Evolutionary conservation across 2,329 filamentous ascomycete genomes (phyloP).

Genomic region (Trichoderma lentiforme): DNA sequence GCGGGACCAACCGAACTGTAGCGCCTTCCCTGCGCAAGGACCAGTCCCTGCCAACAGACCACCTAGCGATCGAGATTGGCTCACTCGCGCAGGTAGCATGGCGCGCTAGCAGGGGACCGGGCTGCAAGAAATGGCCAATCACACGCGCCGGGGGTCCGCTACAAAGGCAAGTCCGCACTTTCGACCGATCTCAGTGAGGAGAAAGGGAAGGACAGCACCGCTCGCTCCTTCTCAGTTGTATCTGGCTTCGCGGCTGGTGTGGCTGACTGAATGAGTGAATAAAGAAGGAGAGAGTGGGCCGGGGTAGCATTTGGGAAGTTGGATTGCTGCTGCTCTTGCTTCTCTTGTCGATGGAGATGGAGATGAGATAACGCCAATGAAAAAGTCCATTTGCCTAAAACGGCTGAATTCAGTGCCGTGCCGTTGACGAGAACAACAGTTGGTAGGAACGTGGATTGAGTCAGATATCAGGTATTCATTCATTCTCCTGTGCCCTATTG

Average conservation of each 20-base stretch:
- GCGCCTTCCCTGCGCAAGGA: conserved; percentile 33
- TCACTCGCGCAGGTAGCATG: conserved; percentile 29
- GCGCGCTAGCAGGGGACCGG: not conserved
- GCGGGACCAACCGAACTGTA: conserved; percentile 46
- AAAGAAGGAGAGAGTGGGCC: not conserved
- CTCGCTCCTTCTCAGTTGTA: not conserved
- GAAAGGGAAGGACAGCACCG: not conserved
- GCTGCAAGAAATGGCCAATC: conserved; percentile 17
- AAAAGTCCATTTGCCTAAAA: conserved; percentile 4
- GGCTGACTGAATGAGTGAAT: conserved; percentile 9
- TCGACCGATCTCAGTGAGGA: conserved; percentile 13
- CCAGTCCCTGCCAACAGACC: conserved; percentile 25
- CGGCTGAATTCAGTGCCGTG: not conserved
- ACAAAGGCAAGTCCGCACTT: conserved; percentile 12
- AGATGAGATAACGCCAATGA: not conserved
- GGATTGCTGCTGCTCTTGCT: not conserved
- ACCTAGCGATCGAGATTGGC: conserved; percentile 41
- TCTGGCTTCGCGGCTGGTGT: not conserved
- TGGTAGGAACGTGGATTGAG: not conserved
- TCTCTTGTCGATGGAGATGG: not conserved
- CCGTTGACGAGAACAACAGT: not conserved
- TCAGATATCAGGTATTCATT: not conserved
- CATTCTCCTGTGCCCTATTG: not conserved
- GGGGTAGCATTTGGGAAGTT: conserved; percentile 4
- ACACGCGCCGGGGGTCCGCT: not conserved